Evolutionary conservation across 306 rosid genomes (phyloP), one percentile per base, ranked within the genome.

Genomic region (Casuarina equisetifolia): DNA sequence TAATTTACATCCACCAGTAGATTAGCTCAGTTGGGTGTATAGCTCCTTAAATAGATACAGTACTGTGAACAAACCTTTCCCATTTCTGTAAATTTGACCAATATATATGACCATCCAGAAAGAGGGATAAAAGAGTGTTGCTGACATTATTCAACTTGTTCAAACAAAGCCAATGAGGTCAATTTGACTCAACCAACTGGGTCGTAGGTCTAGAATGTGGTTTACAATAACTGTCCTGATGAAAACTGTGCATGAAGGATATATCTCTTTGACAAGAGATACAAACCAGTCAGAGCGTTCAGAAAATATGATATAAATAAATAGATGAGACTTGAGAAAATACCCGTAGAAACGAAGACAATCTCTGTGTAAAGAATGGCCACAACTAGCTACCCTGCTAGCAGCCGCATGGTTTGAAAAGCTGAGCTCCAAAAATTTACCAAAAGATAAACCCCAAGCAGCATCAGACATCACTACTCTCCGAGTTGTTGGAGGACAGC

Each of bases 361-460:
- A 73, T 96, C 99, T 86, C 98, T 88, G 85, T 96, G 99, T 69
- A 96, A 85, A 64, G 97, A 95, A 87, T 95, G 99, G 83, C 98
- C 99, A 84, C 99, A 95, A 88, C 96, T 91, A 39, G 99, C 99
- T 75, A 92, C 96, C 84, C 99, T 89, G 90, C 98, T 92, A 70
- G 99, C 98, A 73, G 99, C 97, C 4, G 99, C 98, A 63, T 96
- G 97, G 89, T 92, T 96, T 70, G 99, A 96, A 85, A 96, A 96
- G 79, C 99, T 96, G 77, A 96, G 97, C 92, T 96, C 99, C 96
- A 96, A 89, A 90, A 96, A 96, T 81, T 96, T 96, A 72, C 99
- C 99, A 73, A 96, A 92, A 25, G 99, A 96, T 80, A 96, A 87
- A 80, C 98, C 99, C 99, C 99, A 96, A 40, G 99, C 99, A 76